These are phyloP conservation scores for Paecilomyces dactylethromorphus DNA, from an alignment of 2,329 filamentous ascomycete species.

Conservation along the genomic window DNA sequence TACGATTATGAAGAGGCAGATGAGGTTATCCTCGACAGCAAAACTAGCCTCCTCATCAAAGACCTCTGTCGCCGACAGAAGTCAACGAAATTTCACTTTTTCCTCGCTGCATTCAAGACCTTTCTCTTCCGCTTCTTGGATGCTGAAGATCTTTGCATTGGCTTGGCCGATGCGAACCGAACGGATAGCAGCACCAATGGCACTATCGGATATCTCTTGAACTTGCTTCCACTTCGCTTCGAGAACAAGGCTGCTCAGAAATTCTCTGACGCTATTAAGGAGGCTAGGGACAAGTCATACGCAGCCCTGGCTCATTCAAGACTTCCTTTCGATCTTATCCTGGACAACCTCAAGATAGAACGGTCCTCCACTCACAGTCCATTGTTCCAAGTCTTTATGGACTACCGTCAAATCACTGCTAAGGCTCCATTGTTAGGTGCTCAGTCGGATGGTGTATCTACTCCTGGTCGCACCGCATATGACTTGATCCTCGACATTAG, in stretches of 20 bases:
- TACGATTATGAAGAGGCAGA: conserved; percentile 6
- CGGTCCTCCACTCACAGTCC: conserved; percentile 37
- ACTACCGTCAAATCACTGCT: conserved; percentile 36
- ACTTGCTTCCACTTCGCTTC: conserved; percentile 44
- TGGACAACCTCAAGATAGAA: conserved; percentile 37
- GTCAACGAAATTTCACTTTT: conserved; percentile 42
- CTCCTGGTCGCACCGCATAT: conserved; percentile 17
- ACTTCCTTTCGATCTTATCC: conserved; percentile 45
- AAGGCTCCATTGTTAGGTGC: conserved; percentile 15
- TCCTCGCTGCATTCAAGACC: conserved; percentile 35
- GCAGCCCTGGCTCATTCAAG: conserved; percentile 36
- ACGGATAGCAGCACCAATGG: conserved; percentile 20
- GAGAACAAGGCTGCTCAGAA: conserved; percentile 7
- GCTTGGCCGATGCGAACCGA: conserved; percentile 42
- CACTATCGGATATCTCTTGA: conserved; percentile 44
- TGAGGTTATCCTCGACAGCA: conserved; percentile 8
- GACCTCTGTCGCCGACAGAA: conserved; percentile 13
- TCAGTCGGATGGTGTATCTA: conserved; percentile 9
- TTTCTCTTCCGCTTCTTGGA: conserved; percentile 30
- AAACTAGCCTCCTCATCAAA: conserved; percentile 15
- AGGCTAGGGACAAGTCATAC: conserved; percentile 19
- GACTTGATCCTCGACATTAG: conserved; percentile 34
- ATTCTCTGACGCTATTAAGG: conserved; percentile 25
- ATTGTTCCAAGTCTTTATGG: conserved; percentile 45
- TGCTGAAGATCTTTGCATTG: conserved; percentile 39